phyloP scores from a whole-genome alignment of 192 early-diverging fungal species.

The Coemansia interrupta region DNA sequence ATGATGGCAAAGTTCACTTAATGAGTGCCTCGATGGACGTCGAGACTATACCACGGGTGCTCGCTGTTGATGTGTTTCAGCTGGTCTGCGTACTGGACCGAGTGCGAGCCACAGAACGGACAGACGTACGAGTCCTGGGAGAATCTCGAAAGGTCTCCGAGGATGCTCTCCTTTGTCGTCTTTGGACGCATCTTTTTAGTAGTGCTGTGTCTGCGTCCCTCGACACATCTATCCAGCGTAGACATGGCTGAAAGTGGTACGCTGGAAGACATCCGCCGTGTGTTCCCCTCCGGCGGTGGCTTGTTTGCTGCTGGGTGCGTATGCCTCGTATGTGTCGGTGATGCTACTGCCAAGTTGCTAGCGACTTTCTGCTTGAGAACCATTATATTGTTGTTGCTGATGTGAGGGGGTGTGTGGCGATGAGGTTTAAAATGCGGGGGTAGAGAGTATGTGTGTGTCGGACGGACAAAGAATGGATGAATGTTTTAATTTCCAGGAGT shows the following conservation, averaged over 20 bases:
- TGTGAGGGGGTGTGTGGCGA: too few relatives aligned
- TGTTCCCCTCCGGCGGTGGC: too few relatives aligned
- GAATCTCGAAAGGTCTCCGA: slow-evolving; percentile 21
- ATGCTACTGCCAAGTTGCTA: too few relatives aligned
- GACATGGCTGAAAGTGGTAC: background rate
- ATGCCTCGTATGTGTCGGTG: too few relatives aligned
- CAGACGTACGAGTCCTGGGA: slow-evolving; percentile 32
- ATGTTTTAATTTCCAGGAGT: too few relatives aligned
- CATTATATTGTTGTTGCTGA: too few relatives aligned
- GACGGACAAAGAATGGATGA: too few relatives aligned
- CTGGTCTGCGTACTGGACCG: slow-evolving; percentile 17
- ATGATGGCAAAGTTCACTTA: slow-evolving; percentile 6
- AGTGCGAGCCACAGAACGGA: slow-evolving; percentile 33
- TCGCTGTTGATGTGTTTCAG: slow-evolving; percentile 18
- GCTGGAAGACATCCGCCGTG: too few relatives aligned
- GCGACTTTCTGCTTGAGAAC: too few relatives aligned
- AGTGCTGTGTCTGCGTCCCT: background rate
- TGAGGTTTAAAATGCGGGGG: too few relatives aligned
- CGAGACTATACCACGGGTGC: slow-evolving; percentile 47
- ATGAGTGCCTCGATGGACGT: slow-evolving; percentile 25
- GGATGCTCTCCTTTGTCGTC: slow-evolving; percentile 15
- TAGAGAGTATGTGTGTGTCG: too few relatives aligned
- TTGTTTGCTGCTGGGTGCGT: too few relatives aligned
- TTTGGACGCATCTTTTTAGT: background rate
- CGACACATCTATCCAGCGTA: background rate